Evolutionary conservation across 495 filamentous ascomycete genomes (phyloP), one percentile per base, ranked within the genome.

Genomic region (Hypoxylon cercidicola): DNA sequence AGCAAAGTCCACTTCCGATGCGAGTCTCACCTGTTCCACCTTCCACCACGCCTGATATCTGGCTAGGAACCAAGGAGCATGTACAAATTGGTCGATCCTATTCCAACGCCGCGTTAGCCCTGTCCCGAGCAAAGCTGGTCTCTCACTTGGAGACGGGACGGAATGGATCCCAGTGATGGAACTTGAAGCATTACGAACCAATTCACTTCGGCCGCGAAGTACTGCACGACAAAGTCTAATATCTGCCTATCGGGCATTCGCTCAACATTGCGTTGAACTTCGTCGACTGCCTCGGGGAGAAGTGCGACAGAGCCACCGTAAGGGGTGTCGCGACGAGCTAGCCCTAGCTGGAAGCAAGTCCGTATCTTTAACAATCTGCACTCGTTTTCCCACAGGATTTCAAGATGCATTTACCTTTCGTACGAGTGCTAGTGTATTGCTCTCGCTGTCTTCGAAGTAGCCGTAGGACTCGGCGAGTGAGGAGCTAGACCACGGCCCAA

Each of bases 191-290:
- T n/a, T n/a, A 23, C 64, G 23, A 37, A 69, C 70, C 72, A 74
- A 45, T 74, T 72, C 5, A 76, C 40, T 19, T 74, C 70, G 11
- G 28, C 15, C 8, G 73, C 49, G 62, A 68, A 76, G 58, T 71
- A 72, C 44, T 72, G 59, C 3, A 76, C 21, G 8, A 76, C 46
- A 44, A 70, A 64, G 49, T 76, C 74, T 0, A 76, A 32, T 39
- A 74, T 64, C 1, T 40, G 64, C 10, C 70, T 68, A 12, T 39
- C 28, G 12, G 68, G 70, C 39, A 74, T 72, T 9, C 39, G 19
- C 15, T 44, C 55, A 15, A 74, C n/a, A 10, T 50, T 45, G 2
- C 25, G 23, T 16, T 68, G 60, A 2, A 69, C 61, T 1, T 45
- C 48, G 13, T 58, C 41, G 15, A 58, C 28, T 5, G 10, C 9